These are phyloP conservation scores for Naganishia vishniacii DNA, from an alignment of 768 basidiomycete genomes.

Conservation along the genomic window DNA sequence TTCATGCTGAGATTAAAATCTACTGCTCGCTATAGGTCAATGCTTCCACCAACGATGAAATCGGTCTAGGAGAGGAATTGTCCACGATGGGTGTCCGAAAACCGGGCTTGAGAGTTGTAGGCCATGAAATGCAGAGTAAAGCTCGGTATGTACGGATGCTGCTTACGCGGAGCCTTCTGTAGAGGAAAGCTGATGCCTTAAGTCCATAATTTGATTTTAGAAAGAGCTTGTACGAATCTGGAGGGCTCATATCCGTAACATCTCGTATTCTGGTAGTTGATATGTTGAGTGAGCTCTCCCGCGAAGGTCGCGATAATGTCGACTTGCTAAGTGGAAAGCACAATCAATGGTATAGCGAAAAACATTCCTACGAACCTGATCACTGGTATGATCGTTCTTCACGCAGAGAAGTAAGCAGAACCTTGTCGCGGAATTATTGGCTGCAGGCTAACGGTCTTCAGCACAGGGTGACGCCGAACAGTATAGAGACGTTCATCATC, in stretches of 20 bases:
- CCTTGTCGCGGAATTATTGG: slow-evolving; percentile 43
- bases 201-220: slow-evolving; percentile 51
- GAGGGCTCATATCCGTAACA: slow-evolving; percentile 85
- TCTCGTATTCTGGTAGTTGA: slow-evolving; percentile 92
- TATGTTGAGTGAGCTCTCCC: slow-evolving; percentile 60
- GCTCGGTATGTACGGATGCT: slow-evolving; percentile 61
- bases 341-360: slow-evolving; percentile 48
- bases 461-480: slow-evolving; percentile 71
- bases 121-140: slow-evolving; percentile 70
- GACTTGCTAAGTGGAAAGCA: no score
- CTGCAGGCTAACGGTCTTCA: no score
- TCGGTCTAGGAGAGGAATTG: slow-evolving; percentile 84
- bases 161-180: neutral
- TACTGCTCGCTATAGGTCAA: slow-evolving; percentile 68
- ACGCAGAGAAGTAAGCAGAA: slow-evolving; percentile 69
- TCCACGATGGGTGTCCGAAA: slow-evolving; percentile 83
- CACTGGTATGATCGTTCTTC: slow-evolving; percentile 81
- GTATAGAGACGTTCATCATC: slow-evolving; percentile 86
- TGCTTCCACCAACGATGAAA: slow-evolving; percentile 70
- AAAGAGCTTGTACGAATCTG: slow-evolving; percentile 76
- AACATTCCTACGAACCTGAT: slow-evolving; percentile 80
- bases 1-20: slow-evolving; percentile 59
- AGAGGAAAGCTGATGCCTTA: slow-evolving; percentile 10
- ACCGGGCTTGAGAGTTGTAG: slow-evolving; percentile 75
- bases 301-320: neutral